Evolutionary conservation across 129 eudicot genomes (phyloP), one percentile per base, ranked within the genome.

Genomic region (Escallonia herrerae): DNA sequence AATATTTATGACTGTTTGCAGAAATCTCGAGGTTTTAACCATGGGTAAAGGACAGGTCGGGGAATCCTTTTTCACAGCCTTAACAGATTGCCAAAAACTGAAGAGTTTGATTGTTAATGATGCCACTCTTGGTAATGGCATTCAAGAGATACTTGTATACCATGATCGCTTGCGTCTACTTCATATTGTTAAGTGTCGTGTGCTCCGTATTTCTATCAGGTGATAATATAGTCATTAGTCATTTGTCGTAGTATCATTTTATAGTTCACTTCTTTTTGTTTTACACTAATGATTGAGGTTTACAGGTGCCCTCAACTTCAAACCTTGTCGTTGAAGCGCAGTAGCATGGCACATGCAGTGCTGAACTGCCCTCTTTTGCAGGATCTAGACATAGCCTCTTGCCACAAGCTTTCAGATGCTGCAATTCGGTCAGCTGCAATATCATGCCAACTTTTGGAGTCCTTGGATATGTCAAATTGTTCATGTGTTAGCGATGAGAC

Each of bases 341-440:
- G 96, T 69, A 86, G 90, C 79, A 93, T 93, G 99, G 95, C 95
- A 54, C 95, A 93, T 69, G 95, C 86, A 22, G 87, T 73, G 60
- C 86, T 93, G 61, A 88, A 76, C 77, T 93, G 99, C 70, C 96
- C 96, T 68, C 90, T 93, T 77, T 51, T 93, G 72, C 83, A 43
- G 66, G 91, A 86, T 62, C 87, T 93, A 38, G 99, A 93, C 74
- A 93, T 93, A 56, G 95, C 87, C 45, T 86, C 99, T 66, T 93
- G 99, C 77, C 99, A 93, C 86, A 93, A 93, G 84, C 96, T 93
- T 80, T 78, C 91, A 62, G 99, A 93, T 82, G 95, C 93, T 75
- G 96, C 96, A 62, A 86, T 93, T 56, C 96, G 99, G 22, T 79
- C 93, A 51, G 99, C 96, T 48, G 96, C 84, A 4, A 76, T 75